Evolutionary conservation across 2,329 filamentous ascomycete genomes (phyloP).

Genomic region (Mycosphaerella sp.): DNA sequence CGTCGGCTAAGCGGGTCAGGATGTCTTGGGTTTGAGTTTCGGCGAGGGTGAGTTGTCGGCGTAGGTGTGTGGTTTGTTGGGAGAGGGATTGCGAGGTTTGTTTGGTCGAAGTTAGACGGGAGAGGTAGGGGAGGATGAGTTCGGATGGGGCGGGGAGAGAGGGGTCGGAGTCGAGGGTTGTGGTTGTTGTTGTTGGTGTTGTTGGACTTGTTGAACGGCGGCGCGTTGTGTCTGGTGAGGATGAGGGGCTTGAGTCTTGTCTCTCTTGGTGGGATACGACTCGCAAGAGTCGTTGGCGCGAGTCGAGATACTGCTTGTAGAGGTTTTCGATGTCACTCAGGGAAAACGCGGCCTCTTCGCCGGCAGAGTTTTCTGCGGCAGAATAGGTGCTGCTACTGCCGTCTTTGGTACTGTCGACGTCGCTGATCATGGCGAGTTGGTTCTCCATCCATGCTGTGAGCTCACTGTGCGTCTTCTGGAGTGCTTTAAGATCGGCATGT

Average conservation of each 20-base stretch:
- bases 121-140: constrained; percentile 26
- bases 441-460: constrained; percentile 32
- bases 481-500: constrained; percentile 21
- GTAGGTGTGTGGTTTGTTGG: constrained; percentile 25
- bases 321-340: constrained; percentile 22
- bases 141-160: constrained; percentile 14
- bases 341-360: not conserved
- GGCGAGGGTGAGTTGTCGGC: constrained; percentile 25
- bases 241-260: constrained; percentile 2
- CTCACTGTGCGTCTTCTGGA: constrained; percentile 29
- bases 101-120: constrained; percentile 17
- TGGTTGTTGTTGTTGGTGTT: not conserved
- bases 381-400: constrained; percentile 3
- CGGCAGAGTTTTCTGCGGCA: not conserved
- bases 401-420: constrained; percentile 19
- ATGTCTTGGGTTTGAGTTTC: constrained; percentile 25
- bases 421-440: constrained; percentile 29
- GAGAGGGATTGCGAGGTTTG: constrained; percentile 23
- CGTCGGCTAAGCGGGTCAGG: constrained; percentile 29
- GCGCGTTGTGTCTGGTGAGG: constrained; percentile 7
- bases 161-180: constrained; percentile 5
- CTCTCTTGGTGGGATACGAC: constrained; percentile 17
- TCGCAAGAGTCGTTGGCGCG: constrained; percentile 22
- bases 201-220: not conserved
- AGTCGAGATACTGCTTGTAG: constrained; percentile 28